Base-by-base conservation (phyloP, 805 yeast species). In the Saccharomyces mikatae region DNA sequence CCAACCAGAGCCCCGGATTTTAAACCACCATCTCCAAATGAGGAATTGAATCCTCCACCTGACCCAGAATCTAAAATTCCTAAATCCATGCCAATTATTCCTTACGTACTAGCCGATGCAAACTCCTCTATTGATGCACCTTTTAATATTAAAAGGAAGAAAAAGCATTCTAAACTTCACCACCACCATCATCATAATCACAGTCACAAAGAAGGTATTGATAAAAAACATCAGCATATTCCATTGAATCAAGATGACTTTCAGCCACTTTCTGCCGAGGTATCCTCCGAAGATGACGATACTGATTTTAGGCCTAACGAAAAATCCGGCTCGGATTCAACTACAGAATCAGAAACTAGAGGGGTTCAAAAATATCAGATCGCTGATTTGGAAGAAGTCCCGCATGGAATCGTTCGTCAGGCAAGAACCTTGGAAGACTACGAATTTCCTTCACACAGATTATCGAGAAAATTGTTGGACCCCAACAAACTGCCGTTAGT, bases 341-440 rank as follows among this genome's bases (percentile, higher is more conserved):
- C 41, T n/a, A 21, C 28, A n/a, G 54, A 49, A 21, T 22, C 41
- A 28, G 26, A 22, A 21, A 41, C 41, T 14, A 55, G 71, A 5
- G 69, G 72, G 17, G 70, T 74, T n/a, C 72, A 72, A 48, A 69
- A 71, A 46, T 67, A 68, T 53, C 95, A 88, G 64, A 86, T 89
- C 51, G 98, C 97, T 0, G 97, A 91, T 65, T 77, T 94, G 56
- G 99, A 94, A 69, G 99, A 94, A 71, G 97, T 94, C 11, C 99
- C 99, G 0, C 91, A 87, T 62, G 97, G 98, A 0, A 81, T 94
- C 52, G 84, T 82, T 49, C 80, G 99, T 58, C 99, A 94, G 71
- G 91, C 98, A 1, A 82, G 81, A 57, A 73, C 71, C 11, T 71
- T 91, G 27, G 80, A 78, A 13, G 79, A 81, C 49, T 94, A 94